These are phyloP conservation scores for Dalbergia cochinchinensis DNA, from an alignment of 306 rosid genomes.

Conservation along the genomic window DNA sequence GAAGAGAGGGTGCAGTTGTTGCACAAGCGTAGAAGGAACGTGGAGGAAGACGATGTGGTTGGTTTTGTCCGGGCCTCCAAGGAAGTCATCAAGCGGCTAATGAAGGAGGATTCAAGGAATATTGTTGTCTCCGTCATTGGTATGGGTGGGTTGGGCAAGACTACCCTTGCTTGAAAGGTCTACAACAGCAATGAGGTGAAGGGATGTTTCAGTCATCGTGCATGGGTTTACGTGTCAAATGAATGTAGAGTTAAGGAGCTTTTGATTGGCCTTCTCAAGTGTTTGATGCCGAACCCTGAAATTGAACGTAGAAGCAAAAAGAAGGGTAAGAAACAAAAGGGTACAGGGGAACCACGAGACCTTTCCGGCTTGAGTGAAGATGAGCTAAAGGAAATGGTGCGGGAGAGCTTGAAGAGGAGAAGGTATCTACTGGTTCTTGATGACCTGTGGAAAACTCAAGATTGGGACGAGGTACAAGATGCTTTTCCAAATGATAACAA, in stretches of 20 bases:
- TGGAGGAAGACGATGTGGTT: slow-evolving; percentile 36
- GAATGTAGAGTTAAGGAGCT: slow-evolving; percentile 23
- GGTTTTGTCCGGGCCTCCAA: neutral
- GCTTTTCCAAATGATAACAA: slow-evolving; percentile 15
- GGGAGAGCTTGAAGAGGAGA: neutral
- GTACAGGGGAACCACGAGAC: neutral
- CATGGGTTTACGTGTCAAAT: slow-evolving; percentile 34
- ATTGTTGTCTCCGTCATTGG: slow-evolving; percentile 12
- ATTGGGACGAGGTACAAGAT: slow-evolving; percentile 18
- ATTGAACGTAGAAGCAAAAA: neutral
- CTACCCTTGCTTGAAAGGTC: slow-evolving; percentile 37
- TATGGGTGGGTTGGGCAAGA: slow-evolving; percentile 44
- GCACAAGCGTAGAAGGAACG: slow-evolving; percentile 16
- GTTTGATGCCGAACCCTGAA: neutral
- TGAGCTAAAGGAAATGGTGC: slow-evolving; percentile 14
- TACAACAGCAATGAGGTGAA: slow-evolving; percentile 6
- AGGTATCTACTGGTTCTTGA: slow-evolving; percentile 37
- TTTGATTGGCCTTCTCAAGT: slow-evolving; percentile 2
- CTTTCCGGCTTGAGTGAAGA: neutral
- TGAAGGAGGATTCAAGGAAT: neutral
- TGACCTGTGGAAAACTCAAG: slow-evolving; percentile 20
- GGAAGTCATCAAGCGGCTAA: neutral
- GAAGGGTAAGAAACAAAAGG: neutral
- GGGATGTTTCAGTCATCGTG: neutral
- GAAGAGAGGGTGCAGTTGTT: neutral